phyloP scores from a whole-genome alignment of 139 green algal genomes.

The Ettlia oleoabundans region DNA sequence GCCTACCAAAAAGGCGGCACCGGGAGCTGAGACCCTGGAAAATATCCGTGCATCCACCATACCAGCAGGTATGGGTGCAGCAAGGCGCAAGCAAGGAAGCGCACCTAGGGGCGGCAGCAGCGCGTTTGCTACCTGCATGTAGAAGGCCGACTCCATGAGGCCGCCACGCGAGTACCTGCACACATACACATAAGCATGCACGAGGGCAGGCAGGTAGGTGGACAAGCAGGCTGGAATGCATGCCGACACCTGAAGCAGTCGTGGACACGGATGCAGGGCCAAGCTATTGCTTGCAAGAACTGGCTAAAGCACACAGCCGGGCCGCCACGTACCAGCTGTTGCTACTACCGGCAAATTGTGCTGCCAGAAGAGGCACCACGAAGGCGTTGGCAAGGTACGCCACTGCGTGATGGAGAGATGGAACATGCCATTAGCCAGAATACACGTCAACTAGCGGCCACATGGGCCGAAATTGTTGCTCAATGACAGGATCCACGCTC shows the following conservation, averaged over 20 bases:
- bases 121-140: conserved; percentile 60
- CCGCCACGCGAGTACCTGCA: conserved; percentile 60
- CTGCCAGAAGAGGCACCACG: conserved; percentile 50
- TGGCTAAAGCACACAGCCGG: background rate
- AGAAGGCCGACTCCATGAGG: conserved; percentile 67
- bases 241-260: background rate
- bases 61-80: background rate
- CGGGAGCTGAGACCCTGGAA: background rate
- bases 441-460: too few relatives aligned
- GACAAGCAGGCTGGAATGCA: background rate
- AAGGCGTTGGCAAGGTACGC: conserved; percentile 60
- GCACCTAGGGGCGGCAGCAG: conserved; percentile 52
- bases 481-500: too few relatives aligned
- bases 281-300: too few relatives aligned
- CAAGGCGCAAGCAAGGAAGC: background rate
- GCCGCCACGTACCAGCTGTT: conserved; percentile 19
- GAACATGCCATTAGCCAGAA: too few relatives aligned
- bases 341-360: conserved; percentile 6
- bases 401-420: too few relatives aligned
- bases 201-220: too few relatives aligned
- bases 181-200: too few relatives aligned
- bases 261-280: too few relatives aligned
- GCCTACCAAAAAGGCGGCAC: too few relatives aligned
- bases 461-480: too few relatives aligned
- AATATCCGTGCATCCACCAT: background rate